Evolutionary conservation across 306 rosid species (phyloP).

Genomic region (Corylus americana): DNA sequence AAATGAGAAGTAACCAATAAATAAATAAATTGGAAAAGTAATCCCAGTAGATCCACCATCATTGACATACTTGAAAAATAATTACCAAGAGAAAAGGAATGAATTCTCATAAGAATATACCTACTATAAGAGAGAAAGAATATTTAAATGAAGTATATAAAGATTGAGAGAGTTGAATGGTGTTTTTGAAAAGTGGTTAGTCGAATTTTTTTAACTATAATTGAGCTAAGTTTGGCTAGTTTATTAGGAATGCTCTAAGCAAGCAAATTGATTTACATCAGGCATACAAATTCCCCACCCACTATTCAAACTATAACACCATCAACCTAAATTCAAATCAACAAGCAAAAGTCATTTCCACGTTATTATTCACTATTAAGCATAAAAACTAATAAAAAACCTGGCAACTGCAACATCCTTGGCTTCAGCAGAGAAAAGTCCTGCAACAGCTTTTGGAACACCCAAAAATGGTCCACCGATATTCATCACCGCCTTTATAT

Average conservation of each 20-base stretch:
- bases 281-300: not conserved
- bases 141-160: too few species aligned
- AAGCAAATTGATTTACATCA: not conserved
- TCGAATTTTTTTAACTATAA: too few species aligned
- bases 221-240: too few species aligned
- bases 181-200: too few species aligned
- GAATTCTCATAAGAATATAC: too few species aligned
- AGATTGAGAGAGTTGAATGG: too few species aligned
- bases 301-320: not conserved
- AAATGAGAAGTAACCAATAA: not conserved
- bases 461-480: conserved; percentile 77
- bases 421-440: conserved; percentile 89
- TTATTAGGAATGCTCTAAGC: not conserved
- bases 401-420: conserved; percentile 83
- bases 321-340: conserved; percentile 7
- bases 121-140: too few species aligned
- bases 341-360: not conserved
- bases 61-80: not conserved
- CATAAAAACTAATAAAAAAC: conserved; percentile 30
- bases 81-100: too few species aligned
- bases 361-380: not conserved
- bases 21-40: not conserved
- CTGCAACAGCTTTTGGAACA: conserved; percentile 79
- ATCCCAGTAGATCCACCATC: not conserved
- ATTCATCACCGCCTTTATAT: conserved; percentile 48